Evolutionary conservation across 2,329 filamentous ascomycete genomes (phyloP).

Genomic region (Grosmannia huntii): DNA sequence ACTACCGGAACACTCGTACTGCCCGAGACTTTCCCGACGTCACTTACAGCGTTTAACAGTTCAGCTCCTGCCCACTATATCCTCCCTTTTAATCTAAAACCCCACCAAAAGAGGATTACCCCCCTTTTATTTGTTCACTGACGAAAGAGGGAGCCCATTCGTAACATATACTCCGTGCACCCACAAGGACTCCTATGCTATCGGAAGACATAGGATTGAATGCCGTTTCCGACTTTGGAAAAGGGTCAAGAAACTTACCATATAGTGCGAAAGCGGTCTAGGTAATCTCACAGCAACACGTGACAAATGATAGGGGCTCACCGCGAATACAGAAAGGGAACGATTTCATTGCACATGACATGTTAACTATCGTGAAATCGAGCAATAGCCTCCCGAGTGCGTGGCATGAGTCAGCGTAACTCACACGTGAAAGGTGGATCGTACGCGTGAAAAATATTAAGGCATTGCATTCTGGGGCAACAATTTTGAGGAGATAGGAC

Average conservation of each 20-base stretch:
- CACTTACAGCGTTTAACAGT: too few species aligned
- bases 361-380: not conserved
- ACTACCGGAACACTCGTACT: too few species aligned
- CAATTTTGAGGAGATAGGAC: not conserved
- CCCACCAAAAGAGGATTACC: too few species aligned
- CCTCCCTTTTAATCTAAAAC: too few species aligned
- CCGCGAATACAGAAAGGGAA: not conserved
- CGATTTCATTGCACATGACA: not conserved
- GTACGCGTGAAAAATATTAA: not conserved
- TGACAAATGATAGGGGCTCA: not conserved
- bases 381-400: not conserved
- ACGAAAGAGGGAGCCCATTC: too few species aligned
- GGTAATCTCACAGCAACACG: not conserved
- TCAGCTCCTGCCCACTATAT: too few species aligned
- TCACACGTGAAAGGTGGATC: not conserved
- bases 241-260: not conserved
- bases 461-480: not conserved
- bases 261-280: not conserved
- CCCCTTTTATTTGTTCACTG: too few species aligned
- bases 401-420: not conserved
- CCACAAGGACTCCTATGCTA: too few species aligned
- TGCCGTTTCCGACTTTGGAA: not conserved
- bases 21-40: too few species aligned
- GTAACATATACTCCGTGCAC: too few species aligned
- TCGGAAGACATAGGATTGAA: not conserved